Percentiles rank a stretch among this genome's conserved stretches.
These are phyloP conservation scores for Trichosporon inkin DNA, from an alignment of 1,284 basidiomycete genomes.

Conservation along the genomic window DNA sequence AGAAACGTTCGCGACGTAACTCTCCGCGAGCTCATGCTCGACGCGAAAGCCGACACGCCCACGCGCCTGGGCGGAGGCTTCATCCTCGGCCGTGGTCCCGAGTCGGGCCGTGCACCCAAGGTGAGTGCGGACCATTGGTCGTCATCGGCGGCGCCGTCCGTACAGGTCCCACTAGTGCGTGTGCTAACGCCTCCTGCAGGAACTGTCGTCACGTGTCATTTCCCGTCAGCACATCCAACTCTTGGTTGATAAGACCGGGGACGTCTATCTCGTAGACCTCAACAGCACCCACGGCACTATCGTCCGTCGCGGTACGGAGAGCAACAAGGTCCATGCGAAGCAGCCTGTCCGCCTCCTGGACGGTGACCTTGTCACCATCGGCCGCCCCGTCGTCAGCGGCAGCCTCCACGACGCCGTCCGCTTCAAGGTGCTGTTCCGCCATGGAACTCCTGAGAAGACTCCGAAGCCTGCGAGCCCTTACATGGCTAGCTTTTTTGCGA, in stretches of 20 bases:
- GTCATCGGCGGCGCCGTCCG: not conserved
- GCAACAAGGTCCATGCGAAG: not conserved
- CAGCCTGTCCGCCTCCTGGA: constrained; percentile 26
- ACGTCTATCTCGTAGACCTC: constrained; percentile 33
- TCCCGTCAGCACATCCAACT: constrained; percentile 36
- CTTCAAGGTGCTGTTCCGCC: not conserved
- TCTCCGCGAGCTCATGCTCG: constrained; percentile 2
- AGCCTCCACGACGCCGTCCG: constrained; percentile 8
- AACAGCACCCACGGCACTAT: constrained; percentile 33
- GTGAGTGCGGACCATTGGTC: not conserved
- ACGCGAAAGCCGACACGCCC: not conserved
- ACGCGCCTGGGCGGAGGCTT: constrained; percentile 2
- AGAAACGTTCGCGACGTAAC: not conserved
- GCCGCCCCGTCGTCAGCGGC: constrained; percentile 22
- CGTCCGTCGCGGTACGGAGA: not conserved
- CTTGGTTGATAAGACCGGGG: constrained; percentile 24
- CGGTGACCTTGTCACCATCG: constrained; percentile 43
- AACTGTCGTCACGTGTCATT: constrained; percentile 29
- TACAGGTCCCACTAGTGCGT: not conserved
- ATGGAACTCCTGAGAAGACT: not conserved
- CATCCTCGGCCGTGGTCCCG: constrained; percentile 5
- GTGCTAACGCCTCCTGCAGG: constrained; percentile 15
- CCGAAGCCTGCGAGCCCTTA: not conserved
- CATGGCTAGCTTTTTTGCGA: not conserved
- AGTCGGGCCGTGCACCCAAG: constrained; percentile 5